A percentile compares a stretch with the other conserved stretches of the same genome.
phyloP scores from a whole-genome alignment of 257 asterid species.

The Fraxinus americana region DNA sequence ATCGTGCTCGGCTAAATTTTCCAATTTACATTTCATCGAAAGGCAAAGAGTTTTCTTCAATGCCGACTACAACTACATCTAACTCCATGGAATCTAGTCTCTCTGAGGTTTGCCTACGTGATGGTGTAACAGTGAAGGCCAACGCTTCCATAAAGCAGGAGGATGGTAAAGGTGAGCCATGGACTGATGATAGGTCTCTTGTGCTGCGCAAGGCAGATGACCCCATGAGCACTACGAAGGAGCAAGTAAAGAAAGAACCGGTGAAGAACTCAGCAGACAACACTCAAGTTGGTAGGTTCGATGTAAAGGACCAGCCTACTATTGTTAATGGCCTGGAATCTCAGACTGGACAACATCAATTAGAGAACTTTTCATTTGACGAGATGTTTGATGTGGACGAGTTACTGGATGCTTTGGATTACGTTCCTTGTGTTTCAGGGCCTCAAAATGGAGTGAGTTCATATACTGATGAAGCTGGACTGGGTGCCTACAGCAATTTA shows the following conservation, averaged over 20 bases:
- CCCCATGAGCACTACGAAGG: not conserved
- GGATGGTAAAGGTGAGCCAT: not conserved
- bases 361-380: not conserved
- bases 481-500: not conserved
- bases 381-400: constrained; percentile 28
- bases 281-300: not conserved
- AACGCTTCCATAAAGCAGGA: not conserved
- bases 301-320: not conserved
- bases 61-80: not conserved
- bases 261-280: not conserved
- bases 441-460: not conserved
- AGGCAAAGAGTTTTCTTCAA: not conserved
- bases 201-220: not conserved
- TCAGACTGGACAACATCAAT: not conserved
- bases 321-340: not conserved
- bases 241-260: constrained; percentile 3
- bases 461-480: not conserved
- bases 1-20: constrained; percentile 36
- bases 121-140: not conserved
- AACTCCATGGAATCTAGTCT: not conserved
- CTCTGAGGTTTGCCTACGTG: not conserved
- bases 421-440: not conserved
- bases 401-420: constrained; percentile 9
- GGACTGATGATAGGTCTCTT: not conserved
- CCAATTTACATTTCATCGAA: constrained; percentile 16